These are phyloP conservation scores for Solanum aculeatissimum DNA, from an alignment of 305 asterid species.

Conservation along the genomic window DNA sequence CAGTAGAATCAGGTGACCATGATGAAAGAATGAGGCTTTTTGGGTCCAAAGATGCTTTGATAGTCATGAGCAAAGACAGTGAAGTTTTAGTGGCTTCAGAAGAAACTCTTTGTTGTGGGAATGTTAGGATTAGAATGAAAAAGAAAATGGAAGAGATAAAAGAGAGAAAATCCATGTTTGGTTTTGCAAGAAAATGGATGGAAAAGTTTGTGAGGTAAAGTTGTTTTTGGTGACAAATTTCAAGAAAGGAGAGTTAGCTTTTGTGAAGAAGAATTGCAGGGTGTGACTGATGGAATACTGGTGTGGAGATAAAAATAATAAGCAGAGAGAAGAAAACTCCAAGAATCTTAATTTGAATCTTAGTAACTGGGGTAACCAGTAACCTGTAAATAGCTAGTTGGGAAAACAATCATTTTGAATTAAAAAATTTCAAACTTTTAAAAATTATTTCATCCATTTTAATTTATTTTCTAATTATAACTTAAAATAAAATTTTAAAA, in stretches of 20 bases:
- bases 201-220: not conserved
- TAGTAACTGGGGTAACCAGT: not conserved
- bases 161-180: conserved; percentile 28
- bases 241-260: not conserved
- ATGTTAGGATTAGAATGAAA: conserved; percentile 12
- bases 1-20: conserved; percentile 52
- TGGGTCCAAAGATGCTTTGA: conserved; percentile 81
- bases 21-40: conserved; percentile 43
- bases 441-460: not conserved
- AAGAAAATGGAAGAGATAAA: conserved; percentile 14
- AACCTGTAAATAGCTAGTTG: not conserved
- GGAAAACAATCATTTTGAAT: not conserved
- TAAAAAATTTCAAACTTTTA: not conserved
- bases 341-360: not conserved
- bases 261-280: not conserved
- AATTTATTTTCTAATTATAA: not conserved
- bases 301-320: not conserved
- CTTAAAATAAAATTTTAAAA: not conserved
- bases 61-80: conserved; percentile 45
- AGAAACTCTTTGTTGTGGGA: conserved; percentile 7
- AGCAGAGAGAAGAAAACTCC: not conserved
- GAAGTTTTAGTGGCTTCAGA: conserved; percentile 15
- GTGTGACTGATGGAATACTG: not conserved
- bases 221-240: not conserved
- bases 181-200: conserved; percentile 8